phyloP scores from a whole-genome alignment of 148 eudicot genomes.

The Vaccinium vitisidaea region DNA sequence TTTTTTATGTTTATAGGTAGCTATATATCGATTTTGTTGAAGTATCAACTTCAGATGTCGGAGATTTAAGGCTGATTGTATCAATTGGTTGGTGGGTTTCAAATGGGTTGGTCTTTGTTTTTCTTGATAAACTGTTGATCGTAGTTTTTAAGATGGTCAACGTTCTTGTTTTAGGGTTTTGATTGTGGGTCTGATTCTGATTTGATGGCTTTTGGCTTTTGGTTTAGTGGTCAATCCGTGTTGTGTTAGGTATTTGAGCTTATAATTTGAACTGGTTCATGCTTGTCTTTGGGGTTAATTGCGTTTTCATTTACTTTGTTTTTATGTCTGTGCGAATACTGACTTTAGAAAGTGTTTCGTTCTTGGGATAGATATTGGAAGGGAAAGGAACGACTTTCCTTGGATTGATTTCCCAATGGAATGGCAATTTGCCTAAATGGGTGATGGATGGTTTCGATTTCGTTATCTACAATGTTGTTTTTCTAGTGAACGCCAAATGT shows the following conservation, averaged over 20 bases:
- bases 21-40: background rate
- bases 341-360: background rate
- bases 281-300: background rate
- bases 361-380: background rate
- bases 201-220: background rate
- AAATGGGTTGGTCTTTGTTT: background rate
- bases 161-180: conserved; percentile 16
- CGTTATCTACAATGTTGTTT: background rate
- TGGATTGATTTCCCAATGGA: background rate
- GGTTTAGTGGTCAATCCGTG: background rate
- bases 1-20: background rate
- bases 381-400: background rate
- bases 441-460: background rate
- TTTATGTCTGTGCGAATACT: background rate
- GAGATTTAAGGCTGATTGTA: background rate
- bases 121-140: background rate
- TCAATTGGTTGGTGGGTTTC: conserved; percentile 1
- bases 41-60: background rate
- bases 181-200: conserved; percentile 1
- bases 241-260: background rate
- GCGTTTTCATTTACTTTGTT: background rate
- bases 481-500: background rate
- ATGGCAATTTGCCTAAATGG: background rate
- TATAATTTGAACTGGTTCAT: background rate
- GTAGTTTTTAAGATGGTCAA: background rate